A percentile compares a stretch with the other conserved stretches of the same genome.
phyloP scores from a whole-genome alignment of 2,329 filamentous ascomycete species.

The Exophiala dermatitidis region DNA sequence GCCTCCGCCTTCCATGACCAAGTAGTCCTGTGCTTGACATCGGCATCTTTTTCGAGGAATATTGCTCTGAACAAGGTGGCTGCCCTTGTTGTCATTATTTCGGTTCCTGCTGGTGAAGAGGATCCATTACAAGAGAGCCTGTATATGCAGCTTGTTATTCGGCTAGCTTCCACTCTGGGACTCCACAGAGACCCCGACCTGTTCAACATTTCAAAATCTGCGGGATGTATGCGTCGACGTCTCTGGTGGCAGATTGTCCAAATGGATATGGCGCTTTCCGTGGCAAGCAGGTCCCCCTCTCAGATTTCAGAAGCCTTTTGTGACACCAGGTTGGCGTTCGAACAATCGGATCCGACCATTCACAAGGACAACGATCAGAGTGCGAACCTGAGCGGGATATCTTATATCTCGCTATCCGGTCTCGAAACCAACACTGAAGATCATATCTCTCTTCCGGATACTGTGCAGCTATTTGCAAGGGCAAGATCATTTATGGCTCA shows the following conservation, averaged over 20 bases:
- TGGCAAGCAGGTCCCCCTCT: conserved; percentile 44
- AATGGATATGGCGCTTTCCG: conserved; percentile 49
- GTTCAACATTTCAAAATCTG: conserved; percentile 43
- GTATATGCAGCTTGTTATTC: conserved; percentile 41
- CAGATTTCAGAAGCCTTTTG: conserved; percentile 44
- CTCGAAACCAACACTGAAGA: conserved; percentile 33
- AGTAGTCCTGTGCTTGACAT: conserved; percentile 38
- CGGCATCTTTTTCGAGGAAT: conserved; percentile 40
- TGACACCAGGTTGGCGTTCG: conserved; percentile 42
- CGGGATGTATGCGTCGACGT: conserved; percentile 34
- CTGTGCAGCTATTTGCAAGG: conserved; percentile 37
- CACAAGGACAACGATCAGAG: conserved; percentile 36
- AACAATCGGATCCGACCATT: conserved; percentile 41
- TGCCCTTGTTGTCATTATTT: conserved; percentile 43
- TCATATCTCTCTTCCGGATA: conserved; percentile 38
- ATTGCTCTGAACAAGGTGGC: conserved; percentile 41
- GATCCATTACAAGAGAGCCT: conserved; percentile 44
- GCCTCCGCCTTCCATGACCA: conserved; percentile 39
- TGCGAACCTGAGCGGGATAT: conserved; percentile 26
- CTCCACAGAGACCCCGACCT: conserved; percentile 42
- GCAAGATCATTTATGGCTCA: conserved; percentile 42
- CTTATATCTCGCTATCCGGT: background rate
- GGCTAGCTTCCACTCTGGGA: conserved; percentile 33
- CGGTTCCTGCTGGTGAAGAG: conserved; percentile 42
- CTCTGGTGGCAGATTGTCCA: conserved; percentile 39